Evolutionary conservation across 805 yeast genomes (phyloP).

Genomic region (Candida rishiriensis): DNA sequence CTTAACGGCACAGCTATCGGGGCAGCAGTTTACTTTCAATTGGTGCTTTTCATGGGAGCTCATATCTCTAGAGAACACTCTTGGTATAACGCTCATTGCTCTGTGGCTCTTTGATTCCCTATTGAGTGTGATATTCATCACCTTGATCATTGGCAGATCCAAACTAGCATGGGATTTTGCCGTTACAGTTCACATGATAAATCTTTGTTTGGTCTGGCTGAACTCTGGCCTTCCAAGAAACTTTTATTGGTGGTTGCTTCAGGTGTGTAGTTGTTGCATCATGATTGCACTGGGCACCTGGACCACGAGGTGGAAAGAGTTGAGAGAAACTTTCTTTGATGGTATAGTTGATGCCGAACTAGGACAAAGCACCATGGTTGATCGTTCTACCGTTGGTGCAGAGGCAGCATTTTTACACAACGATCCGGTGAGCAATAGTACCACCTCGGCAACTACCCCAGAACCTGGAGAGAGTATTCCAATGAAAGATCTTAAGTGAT

Average conservation of each 20-base stretch:
- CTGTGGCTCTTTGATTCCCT: constrained; percentile 84
- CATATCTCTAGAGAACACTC: constrained; percentile 67
- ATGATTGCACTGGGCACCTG: constrained; percentile 83
- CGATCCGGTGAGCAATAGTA: neutral
- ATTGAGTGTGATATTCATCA: constrained; percentile 77
- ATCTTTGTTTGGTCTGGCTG: constrained; percentile 64
- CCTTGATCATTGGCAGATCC: constrained; percentile 85
- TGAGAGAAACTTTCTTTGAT: constrained; percentile 85
- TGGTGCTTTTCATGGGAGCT: constrained; percentile 82
- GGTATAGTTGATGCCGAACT: constrained; percentile 63
- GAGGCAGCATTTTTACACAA: no score
- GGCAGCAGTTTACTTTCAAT: constrained; percentile 58
- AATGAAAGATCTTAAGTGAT: constrained; percentile 8
- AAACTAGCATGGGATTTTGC: constrained; percentile 97
- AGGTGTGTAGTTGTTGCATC: constrained; percentile 58
- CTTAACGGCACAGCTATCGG: constrained; percentile 62
- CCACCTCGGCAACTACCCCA: constrained; percentile 9
- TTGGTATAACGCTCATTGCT: constrained; percentile 69
- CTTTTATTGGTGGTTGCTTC: constrained; percentile 82
- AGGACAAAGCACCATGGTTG: constrained; percentile 26
- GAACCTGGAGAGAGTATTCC: constrained; percentile 10
- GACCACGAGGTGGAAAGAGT: constrained; percentile 87
- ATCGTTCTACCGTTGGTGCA: constrained; percentile 3
- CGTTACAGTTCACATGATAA: constrained; percentile 81
- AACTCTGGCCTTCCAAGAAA: constrained; percentile 67